Evolutionary conservation across 2,329 filamentous ascomycete genomes (phyloP), one percentile per base, ranked within the genome.

Genomic region (Helminthosporium solani): DNA sequence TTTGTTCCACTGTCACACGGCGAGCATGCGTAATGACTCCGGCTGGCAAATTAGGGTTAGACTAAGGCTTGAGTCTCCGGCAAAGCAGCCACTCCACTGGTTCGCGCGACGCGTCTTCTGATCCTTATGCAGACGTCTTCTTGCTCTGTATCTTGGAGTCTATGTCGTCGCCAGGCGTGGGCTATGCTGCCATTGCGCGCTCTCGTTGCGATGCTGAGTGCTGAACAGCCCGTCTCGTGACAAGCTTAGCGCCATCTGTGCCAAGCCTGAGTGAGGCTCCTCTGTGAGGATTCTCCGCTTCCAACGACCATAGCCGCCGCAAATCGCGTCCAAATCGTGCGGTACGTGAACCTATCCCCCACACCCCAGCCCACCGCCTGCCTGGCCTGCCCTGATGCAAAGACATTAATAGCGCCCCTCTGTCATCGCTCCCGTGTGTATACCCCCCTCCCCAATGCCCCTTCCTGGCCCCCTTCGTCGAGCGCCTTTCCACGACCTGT

Each of bases 21-120:
- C 63, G 57, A 20, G 25, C 9, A 18, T 35, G 60, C 54, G 56
- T 65, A 61, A 64, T 59, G 57, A 63, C 56, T 57, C 61, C 60
- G 61, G 55, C 42, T 47, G 50, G 56, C 59, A 42, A 58, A 66
- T 64, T 53, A 56, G 49, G 56, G 62, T 63, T 67, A 67, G 65
- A 48, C 58, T 62, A 15, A 61, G 60, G 63, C 61, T 59, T 61
- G 61, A 60, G 56, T 61, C 57, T 58, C 63, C 58, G 63, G 60
- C 55, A 58, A 59, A 56, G 61, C 60, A 67, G 65, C 62, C 65
- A 68, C 65, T 66, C 58, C 39, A 63, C 60, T 67, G 63, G 61
- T 49, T 54, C 57, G 56, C 55, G 55, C 56, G 50, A 54, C 53
- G 52, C 52, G 53, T 53, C 45, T 46, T 55, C 42, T 47, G 52